phyloP scores from a whole-genome alignment of 805 yeast genomes.

The Sungouiella blattae region DNA sequence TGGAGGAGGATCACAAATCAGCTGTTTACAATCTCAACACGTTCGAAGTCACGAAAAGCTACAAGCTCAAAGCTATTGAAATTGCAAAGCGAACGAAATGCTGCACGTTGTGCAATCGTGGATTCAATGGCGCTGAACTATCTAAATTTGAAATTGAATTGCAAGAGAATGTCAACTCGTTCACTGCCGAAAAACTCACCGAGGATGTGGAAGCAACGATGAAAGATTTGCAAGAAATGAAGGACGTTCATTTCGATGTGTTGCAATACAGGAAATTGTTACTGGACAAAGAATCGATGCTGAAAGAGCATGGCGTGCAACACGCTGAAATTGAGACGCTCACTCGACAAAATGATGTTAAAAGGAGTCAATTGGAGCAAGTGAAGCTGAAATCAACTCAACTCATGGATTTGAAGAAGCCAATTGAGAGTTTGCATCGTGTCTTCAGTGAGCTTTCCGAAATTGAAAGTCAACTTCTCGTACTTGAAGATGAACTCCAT shows the following conservation, averaged over 20 bases:
- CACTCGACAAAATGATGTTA: not conserved
- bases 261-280: slow-evolving; percentile 22
- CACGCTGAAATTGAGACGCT: not conserved
- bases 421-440: slow-evolving; percentile 33
- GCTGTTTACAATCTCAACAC: slow-evolving; percentile 67
- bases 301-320: too few relatives aligned
- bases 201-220: slow-evolving; percentile 28
- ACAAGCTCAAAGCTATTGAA: slow-evolving; percentile 65
- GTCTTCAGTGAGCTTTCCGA: slow-evolving; percentile 26
- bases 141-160: slow-evolving; percentile 26
- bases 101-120: slow-evolving; percentile 72
- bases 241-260: slow-evolving; percentile 27
- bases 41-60: slow-evolving; percentile 63
- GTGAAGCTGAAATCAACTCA: slow-evolving; percentile 6
- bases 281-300: not conserved
- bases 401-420: slow-evolving; percentile 20
- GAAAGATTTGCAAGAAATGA: slow-evolving; percentile 29
- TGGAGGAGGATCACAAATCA: slow-evolving; percentile 59
- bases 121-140: slow-evolving; percentile 46
- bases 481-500: slow-evolving; percentile 30
- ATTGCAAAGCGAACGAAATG: slow-evolving; percentile 53
- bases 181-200: slow-evolving; percentile 25
- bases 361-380: not conserved
- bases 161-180: slow-evolving; percentile 25
- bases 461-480: slow-evolving; percentile 22